A percentile compares a stretch with the other conserved stretches of the same genome.
Conservation (phyloP, 2,329 filamentous ascomycete species). For the Pseudocercospora musae region DNA sequence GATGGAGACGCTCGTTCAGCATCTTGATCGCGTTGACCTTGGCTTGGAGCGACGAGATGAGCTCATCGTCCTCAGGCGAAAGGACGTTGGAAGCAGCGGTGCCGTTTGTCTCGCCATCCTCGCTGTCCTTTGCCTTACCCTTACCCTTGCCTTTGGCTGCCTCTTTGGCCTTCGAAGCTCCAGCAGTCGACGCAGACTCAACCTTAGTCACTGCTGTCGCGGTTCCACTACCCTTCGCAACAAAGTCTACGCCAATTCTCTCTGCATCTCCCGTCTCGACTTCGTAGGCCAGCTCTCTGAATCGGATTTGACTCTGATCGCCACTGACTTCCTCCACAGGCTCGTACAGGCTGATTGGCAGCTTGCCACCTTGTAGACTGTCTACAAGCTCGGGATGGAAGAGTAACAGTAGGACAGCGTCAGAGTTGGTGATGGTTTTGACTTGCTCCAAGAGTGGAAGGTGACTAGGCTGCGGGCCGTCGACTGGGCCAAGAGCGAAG, state of each 20-base stretch:
- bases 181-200: slow-evolving; percentile 17
- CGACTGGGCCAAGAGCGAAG: slow-evolving; percentile 61
- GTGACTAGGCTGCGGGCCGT: slow-evolving; percentile 65
- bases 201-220: slow-evolving; percentile 58
- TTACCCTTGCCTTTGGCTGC: slow-evolving; percentile 40
- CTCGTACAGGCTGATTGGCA: slow-evolving; percentile 90
- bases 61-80: slow-evolving; percentile 62
- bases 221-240: slow-evolving; percentile 79
- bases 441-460: slow-evolving; percentile 77
- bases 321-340: slow-evolving; percentile 69
- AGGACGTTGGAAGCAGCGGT: slow-evolving; percentile 41
- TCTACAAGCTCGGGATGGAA: slow-evolving; percentile 68
- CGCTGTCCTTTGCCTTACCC: slow-evolving; percentile 44
- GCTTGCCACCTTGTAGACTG: slow-evolving; percentile 65
- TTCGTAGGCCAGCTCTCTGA: slow-evolving; percentile 78
- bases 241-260: slow-evolving; percentile 95
- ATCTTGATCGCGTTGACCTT: slow-evolving; percentile 94
- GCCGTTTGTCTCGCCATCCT: slow-evolving; percentile 35
- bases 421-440: slow-evolving; percentile 52
- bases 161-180: slow-evolving; percentile 27
- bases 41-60: slow-evolving; percentile 68
- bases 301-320: slow-evolving; percentile 63
- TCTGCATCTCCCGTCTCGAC: slow-evolving; percentile 94
- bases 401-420: slow-evolving; percentile 80
- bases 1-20: slow-evolving; percentile 62